Base-by-base conservation (phyloP, 2,329 filamentous ascomycete genomes). In the Aspergillaceae sp. region DNA sequence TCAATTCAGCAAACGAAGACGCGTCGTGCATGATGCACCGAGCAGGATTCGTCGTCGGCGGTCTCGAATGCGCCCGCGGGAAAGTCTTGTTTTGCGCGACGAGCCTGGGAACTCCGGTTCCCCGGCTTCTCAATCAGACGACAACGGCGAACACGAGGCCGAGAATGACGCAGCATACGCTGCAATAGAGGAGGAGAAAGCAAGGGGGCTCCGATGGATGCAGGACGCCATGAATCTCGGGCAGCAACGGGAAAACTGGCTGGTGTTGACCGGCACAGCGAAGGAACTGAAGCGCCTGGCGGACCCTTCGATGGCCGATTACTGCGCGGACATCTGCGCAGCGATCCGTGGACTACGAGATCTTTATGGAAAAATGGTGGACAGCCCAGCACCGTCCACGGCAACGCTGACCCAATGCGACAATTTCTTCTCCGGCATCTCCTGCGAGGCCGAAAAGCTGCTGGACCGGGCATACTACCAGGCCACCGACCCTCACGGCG, bases 231-330 rank as follows among this genome's bases (percentile, higher is more conserved):
- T 48, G 7, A 29, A 51, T 11, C 33, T 57, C 4, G 51, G 54
- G 26, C 45, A 44, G 1, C 59, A 61, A 41, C 40, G 45, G 36
- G 45, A 49, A 1, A 51, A 52, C 19, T 65, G 61, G 62, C 42
- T 51, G 4, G 40, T 7, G 3, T 28, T 60, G 28, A 42, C 52
- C 27, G 26, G 38, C 4, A 44, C 41, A 10, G 48, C 50, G 8
- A 46, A 34, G 26, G 28, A 27, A 7, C 43, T 52, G 40, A 44
- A 42, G 28, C 10, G 40, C 35, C 40, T 7, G 19, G 29, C 29
- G 28, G 43, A 35, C 3, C 30, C 37, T 28, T 29, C 37, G 8
- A 26, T 30, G 6, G 10, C 27, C 1, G 26, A 41, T 4, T 11
- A 45, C 5, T 50, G 54, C 5, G 8, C 41, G 6, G 40, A 45